These are phyloP conservation scores for Vitis hybrid DNA, from an alignment of 177 flowering plant species.

Conservation along the genomic window DNA sequence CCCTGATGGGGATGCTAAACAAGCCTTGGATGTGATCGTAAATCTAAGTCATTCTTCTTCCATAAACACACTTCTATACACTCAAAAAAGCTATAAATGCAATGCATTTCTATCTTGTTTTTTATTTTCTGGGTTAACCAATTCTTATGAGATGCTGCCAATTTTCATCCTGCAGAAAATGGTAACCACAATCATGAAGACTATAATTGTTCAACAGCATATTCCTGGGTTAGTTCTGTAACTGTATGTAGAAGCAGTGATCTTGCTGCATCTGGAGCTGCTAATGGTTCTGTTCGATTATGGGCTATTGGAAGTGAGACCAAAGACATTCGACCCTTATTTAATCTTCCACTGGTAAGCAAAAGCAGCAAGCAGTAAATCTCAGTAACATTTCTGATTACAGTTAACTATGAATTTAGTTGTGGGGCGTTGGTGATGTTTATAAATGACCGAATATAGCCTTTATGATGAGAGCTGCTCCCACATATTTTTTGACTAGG, in stretches of 20 bases:
- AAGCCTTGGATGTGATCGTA: no score
- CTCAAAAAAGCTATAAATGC: background rate
- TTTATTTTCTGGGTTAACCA: background rate
- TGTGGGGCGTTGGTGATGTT: no score
- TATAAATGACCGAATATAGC: no score
- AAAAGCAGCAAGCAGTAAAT: background rate
- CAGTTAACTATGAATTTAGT: no score
- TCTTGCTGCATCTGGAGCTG: slow-evolving; percentile 99
- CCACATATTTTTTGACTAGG: no score
- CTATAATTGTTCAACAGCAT: slow-evolving; percentile 37
- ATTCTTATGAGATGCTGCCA: background rate
- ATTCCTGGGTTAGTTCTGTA: slow-evolving; percentile 88
- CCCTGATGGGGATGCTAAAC: no score
- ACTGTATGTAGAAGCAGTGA: slow-evolving; percentile 81
- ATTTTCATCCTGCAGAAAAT: slow-evolving; percentile 43
- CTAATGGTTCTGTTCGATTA: slow-evolving; percentile 80
- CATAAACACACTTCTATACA: no score
- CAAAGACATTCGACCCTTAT: slow-evolving; percentile 63
- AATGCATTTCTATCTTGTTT: background rate
- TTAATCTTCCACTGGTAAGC: slow-evolving; percentile 78
- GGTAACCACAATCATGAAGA: slow-evolving; percentile 23
- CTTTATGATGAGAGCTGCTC: no score
- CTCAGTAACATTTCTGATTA: background rate
- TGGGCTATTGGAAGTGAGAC: slow-evolving; percentile 73
- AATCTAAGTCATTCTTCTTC: no score